Percentiles rank a stretch among this genome's conserved stretches.
Conservation (phyloP, 306 rosid genomes). For the Cyclanthera cordifolia region DNA sequence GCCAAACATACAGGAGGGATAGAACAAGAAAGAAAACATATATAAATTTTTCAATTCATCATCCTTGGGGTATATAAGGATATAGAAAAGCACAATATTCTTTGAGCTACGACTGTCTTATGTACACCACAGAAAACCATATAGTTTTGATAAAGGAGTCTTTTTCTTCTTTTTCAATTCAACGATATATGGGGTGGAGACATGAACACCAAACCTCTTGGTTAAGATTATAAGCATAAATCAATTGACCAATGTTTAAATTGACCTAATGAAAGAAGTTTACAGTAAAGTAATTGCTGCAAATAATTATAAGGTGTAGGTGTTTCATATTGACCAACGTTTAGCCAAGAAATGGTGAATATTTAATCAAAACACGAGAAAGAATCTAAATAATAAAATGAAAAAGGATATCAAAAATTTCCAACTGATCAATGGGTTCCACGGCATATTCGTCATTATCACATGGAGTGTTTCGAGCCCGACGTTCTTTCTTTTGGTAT, state of each 20-base stretch:
- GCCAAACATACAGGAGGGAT: not conserved
- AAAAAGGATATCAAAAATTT: conserved; percentile 81
- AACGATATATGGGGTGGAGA: not conserved
- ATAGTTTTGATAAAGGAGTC: not conserved
- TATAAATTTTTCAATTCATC: not conserved
- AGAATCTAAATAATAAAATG: not conserved
- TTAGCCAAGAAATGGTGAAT: too few species aligned
- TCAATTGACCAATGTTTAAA: not conserved
- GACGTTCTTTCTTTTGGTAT: conserved; percentile 74
- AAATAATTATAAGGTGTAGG: not conserved
- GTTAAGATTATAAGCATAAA: too few species aligned
- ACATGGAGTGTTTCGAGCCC: conserved; percentile 34
- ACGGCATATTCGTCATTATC: conserved; percentile 30
- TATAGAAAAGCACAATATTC: not conserved
- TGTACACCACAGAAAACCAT: not conserved
- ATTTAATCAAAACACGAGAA: too few species aligned
- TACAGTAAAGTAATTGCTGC: not conserved
- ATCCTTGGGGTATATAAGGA: not conserved
- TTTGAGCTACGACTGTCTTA: not conserved
- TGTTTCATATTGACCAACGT: not conserved
- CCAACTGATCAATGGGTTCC: conserved; percentile 66
- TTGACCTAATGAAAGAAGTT: not conserved
- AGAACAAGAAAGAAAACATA: not conserved
- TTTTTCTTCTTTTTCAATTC: not conserved
- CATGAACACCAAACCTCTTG: not conserved